Conservation (phyloP, 1,139 yeast genomes). For the Schwanniomyces etchellsii region DNA sequence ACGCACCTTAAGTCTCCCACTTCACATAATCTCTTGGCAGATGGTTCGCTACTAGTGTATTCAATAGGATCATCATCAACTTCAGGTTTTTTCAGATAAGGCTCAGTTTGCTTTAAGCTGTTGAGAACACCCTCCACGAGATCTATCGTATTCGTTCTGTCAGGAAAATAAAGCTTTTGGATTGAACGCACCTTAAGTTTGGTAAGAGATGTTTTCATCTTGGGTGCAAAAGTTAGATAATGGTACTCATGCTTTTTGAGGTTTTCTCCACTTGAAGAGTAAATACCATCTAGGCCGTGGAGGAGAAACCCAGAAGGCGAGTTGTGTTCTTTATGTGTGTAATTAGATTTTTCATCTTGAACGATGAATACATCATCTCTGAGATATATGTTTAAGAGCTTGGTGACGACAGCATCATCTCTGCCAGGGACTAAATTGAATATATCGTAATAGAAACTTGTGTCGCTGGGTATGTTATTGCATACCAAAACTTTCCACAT, state of each 20-base stretch:
- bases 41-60: conserved; percentile 3
- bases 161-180: conserved; percentile 1
- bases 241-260: background rate
- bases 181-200: background rate
- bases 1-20: too few species aligned
- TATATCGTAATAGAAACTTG: conserved; percentile 7
- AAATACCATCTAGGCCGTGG: background rate
- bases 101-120: background rate
- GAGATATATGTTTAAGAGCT: conserved; percentile 6
- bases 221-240: background rate
- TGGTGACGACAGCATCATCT: conserved; percentile 4
- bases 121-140: background rate
- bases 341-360: background rate
- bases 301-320: background rate
- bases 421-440: conserved; percentile 4
- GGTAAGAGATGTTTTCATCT: background rate
- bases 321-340: too few species aligned
- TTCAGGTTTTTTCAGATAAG: background rate
- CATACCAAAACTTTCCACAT: conserved; percentile 12
- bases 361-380: background rate
- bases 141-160: background rate
- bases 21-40: background rate
- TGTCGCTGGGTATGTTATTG: conserved; percentile 10
- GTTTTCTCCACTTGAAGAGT: background rate
- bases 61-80: conserved; percentile 5